A percentile compares a stretch with the other conserved stretches of the same genome.
phyloP scores from a whole-genome alignment of 257 asterid genomes.

The Penstemon newberryi region DNA sequence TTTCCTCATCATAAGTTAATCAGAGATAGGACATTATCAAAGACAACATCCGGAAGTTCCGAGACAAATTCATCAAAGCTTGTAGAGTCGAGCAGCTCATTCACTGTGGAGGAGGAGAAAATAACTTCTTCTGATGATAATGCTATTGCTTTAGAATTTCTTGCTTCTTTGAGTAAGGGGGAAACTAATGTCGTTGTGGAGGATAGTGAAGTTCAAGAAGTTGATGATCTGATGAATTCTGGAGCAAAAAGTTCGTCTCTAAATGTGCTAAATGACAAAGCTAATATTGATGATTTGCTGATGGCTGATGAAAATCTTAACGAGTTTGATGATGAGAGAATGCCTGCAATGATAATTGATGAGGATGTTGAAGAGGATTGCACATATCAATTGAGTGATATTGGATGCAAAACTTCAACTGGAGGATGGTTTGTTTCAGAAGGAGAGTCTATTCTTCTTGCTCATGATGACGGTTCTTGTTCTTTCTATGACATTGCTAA shows the following conservation, averaged over 20 bases:
- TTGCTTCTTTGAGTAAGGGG: conserved; percentile 44
- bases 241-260: conserved; percentile 33
- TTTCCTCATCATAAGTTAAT: conserved; percentile 81
- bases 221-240: conserved; percentile 41
- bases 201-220: conserved; percentile 48
- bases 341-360: conserved; percentile 46
- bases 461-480: conserved; percentile 79
- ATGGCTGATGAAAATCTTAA: conserved; percentile 64
- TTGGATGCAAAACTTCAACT: conserved; percentile 67
- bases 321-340: conserved; percentile 60
- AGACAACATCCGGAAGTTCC: conserved; percentile 32
- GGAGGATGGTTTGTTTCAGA: conserved; percentile 95
- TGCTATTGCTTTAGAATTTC: conserved; percentile 45
- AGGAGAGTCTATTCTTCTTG: conserved; percentile 80
- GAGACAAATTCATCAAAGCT: conserved; percentile 20
- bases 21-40: conserved; percentile 52
- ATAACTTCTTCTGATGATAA: conserved; percentile 36
- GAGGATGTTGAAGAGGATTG: conserved; percentile 55
- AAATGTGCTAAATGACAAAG: conserved; percentile 31
- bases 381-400: conserved; percentile 44
- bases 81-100: conserved; percentile 30
- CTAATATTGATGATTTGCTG: conserved; percentile 41
- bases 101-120: conserved; percentile 35
- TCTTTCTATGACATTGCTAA: conserved; percentile 72
- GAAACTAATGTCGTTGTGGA: conserved; percentile 31